phyloP scores from a whole-genome alignment of 257 asterid species.

The Nyctanthes arbortristis region DNA sequence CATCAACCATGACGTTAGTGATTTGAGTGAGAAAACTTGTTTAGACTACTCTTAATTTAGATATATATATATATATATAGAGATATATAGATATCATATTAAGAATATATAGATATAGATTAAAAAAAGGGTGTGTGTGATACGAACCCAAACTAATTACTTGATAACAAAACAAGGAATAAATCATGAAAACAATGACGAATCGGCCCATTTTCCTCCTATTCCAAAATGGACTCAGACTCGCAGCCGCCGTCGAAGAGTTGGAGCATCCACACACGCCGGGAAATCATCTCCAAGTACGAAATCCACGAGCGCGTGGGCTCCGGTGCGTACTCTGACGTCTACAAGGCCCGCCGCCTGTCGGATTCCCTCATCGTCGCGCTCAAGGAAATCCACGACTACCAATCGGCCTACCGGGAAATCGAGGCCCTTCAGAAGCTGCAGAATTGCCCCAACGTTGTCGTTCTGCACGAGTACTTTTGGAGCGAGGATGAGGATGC shows the following conservation, averaged over 20 bases:
- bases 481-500: slow-evolving; percentile 93
- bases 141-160: no score
- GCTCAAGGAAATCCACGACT: slow-evolving; percentile 85
- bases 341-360: slow-evolving; percentile 75
- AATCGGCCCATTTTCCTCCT: no score
- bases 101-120: no score
- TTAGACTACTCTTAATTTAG: no score
- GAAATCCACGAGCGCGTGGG: slow-evolving; percentile 74
- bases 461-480: slow-evolving; percentile 72
- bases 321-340: slow-evolving; percentile 94
- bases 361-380: slow-evolving; percentile 77
- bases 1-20: no score
- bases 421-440: slow-evolving; percentile 78
- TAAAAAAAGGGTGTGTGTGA: no score
- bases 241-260: slow-evolving; percentile 54
- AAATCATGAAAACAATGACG: no score
- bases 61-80: no score
- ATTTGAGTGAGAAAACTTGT: no score
- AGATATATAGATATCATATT: no score
- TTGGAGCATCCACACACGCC: slow-evolving; percentile 96
- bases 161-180: no score
- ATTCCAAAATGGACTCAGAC: slow-evolving; percentile 24
- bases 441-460: slow-evolving; percentile 64
- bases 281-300: slow-evolving; percentile 71
- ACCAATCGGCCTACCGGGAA: slow-evolving; percentile 79